Percentiles rank a stretch among this genome's conserved stretches.
Evolutionary conservation across 192 early-diverging fungal genomes (phyloP).

Genomic region (Coemansia sp.): DNA sequence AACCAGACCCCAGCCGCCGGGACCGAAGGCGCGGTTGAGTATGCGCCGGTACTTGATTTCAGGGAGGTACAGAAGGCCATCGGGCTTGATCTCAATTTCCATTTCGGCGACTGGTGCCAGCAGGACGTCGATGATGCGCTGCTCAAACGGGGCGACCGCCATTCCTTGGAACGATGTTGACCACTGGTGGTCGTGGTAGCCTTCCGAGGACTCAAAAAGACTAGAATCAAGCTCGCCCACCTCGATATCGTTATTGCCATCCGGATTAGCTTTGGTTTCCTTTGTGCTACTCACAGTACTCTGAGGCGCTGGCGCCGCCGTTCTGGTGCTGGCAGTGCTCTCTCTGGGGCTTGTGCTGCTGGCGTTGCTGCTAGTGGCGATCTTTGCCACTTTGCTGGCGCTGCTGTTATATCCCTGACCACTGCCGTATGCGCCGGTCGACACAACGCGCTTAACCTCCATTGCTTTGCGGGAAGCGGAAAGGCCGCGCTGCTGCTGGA

Average conservation of each 20-base stretch:
- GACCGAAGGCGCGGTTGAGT: conserved; percentile 93
- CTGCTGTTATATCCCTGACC: neutral
- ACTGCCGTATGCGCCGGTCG: neutral
- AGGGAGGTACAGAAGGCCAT: conserved; percentile 92
- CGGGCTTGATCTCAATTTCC: conserved; percentile 94
- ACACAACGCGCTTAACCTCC: neutral
- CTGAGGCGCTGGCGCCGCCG: neutral
- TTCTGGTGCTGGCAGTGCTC: neutral
- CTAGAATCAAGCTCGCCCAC: conserved; percentile 8
- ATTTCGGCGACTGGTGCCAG: conserved; percentile 68
- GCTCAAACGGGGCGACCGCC: conserved; percentile 72
- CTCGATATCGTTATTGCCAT: neutral
- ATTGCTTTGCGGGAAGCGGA: neutral
- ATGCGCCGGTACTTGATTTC: conserved; percentile 98
- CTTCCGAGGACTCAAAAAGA: conserved; percentile 46
- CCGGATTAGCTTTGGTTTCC: neutral
- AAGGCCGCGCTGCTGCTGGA: conserved; percentile 3
- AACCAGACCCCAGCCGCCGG: conserved; percentile 87
- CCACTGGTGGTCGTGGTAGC: conserved; percentile 59
- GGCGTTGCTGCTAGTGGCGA: neutral
- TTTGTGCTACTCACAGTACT: neutral
- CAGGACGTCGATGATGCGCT: conserved; percentile 69
- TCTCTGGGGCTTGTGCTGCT: neutral
- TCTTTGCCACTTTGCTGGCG: neutral
- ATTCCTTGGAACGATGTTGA: conserved; percentile 76